A percentile compares a stretch with the other conserved stretches of the same genome.
These are phyloP conservation scores for Lolium multiflorum DNA, from an alignment of 176 grass and related monocot species.

Conservation along the genomic window DNA sequence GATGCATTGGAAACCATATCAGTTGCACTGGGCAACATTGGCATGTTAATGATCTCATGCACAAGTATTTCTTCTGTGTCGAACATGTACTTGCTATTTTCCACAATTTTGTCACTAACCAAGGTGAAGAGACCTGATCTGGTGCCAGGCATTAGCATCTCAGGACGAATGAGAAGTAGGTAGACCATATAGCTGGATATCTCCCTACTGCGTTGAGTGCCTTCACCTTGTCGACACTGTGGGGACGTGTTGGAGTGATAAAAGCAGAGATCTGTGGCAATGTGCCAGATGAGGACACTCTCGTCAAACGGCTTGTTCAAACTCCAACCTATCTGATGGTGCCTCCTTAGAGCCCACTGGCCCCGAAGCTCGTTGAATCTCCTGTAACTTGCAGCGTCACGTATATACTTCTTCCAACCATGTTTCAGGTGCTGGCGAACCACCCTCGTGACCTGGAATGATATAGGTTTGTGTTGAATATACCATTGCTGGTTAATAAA, in stretches of 20 bases:
- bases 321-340: too few species aligned
- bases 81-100: background rate
- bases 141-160: background rate
- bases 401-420: too few species aligned
- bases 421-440: too few species aligned
- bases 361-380: too few species aligned
- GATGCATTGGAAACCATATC: background rate
- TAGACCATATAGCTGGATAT: background rate
- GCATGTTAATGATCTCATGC: background rate
- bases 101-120: background rate
- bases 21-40: background rate
- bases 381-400: too few species aligned
- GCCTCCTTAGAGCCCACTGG: too few species aligned
- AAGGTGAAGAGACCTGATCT: background rate
- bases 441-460: too few species aligned
- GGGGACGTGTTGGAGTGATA: background rate
- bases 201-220: background rate
- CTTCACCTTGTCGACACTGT: background rate
- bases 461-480: too few species aligned
- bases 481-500: too few species aligned
- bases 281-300: background rate
- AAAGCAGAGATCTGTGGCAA: background rate
- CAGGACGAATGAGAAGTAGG: background rate
- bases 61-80: background rate
- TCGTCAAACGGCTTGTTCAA: background rate